Conservation (phyloP, 1,284 basidiomycete genomes). For the Heimioporus punctisporus region DNA sequence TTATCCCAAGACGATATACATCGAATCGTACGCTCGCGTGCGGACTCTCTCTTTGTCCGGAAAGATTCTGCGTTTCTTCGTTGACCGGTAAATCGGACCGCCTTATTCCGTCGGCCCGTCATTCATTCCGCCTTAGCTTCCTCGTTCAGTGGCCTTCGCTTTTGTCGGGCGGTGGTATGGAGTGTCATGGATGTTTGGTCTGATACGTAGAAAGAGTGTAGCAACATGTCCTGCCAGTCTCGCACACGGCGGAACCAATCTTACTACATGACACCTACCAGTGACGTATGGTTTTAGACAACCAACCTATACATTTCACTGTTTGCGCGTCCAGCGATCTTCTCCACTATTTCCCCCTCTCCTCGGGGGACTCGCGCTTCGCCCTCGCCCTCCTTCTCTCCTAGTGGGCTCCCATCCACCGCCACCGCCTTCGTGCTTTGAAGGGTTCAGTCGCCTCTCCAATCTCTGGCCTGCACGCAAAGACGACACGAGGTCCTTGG, state of each 20-base stretch:
- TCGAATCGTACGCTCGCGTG: conserved; percentile 96
- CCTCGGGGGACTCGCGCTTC: conserved; percentile 73
- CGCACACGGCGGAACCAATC: too few species aligned
- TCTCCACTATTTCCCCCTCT: conserved; percentile 67
- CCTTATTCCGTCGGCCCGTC: background rate
- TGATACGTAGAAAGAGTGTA: conserved; percentile 31
- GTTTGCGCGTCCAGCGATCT: conserved; percentile 77
- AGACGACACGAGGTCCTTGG: conserved; percentile 78
- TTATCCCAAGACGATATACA: conserved; percentile 82
- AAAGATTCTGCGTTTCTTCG: conserved; percentile 77
- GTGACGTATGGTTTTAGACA: background rate
- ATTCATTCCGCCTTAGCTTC: conserved; percentile 52
- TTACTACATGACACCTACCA: too few species aligned
- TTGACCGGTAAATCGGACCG: conserved; percentile 66
- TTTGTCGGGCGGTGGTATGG: conserved; percentile 41
- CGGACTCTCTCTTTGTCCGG: conserved; percentile 84
- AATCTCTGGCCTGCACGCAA: conserved; percentile 84
- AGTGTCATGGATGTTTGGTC: conserved; percentile 69
- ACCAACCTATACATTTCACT: background rate
- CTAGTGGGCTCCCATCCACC: conserved; percentile 83
- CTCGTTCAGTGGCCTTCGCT: conserved; percentile 86
- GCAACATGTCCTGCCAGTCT: too few species aligned
- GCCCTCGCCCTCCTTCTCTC: conserved; percentile 59
- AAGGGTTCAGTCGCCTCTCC: conserved; percentile 76
- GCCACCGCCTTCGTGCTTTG: conserved; percentile 58